Evolutionary conservation across 73 alveolate species (phyloP).

Genomic region (Tetrahymena thermophila): DNA sequence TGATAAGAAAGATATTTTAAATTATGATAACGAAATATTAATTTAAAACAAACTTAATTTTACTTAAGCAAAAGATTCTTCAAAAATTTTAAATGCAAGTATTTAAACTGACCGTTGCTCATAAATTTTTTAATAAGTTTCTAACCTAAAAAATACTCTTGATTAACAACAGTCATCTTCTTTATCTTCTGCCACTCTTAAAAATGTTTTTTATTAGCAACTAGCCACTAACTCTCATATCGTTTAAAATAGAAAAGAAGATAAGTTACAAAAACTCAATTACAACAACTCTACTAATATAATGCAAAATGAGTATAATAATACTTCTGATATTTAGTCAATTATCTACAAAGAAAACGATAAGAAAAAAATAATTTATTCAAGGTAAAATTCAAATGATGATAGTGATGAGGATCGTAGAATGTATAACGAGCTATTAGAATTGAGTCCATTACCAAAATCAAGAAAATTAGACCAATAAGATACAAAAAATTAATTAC

Average conservation of each 20-base stretch:
- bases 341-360: neutral
- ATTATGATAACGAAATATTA: neutral
- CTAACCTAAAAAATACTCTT: neutral
- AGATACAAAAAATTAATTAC: neutral
- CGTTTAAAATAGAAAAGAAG: neutral
- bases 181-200: neutral
- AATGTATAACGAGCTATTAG: neutral
- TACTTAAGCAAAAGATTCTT: neutral
- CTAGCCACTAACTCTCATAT: neutral
- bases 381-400: neutral
- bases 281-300: neutral
- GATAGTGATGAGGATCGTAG: slow-evolving; percentile 1
- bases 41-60: neutral
- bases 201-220: neutral
- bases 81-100: neutral
- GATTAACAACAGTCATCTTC: neutral
- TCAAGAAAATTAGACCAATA: neutral
- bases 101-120: neutral
- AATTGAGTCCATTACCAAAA: neutral
- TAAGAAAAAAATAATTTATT: neutral
- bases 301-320: neutral
- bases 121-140: neutral
- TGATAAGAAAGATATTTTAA: neutral
- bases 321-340: neutral
- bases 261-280: neutral